Conservation (phyloP, 2,329 filamentous ascomycete species). For the Diaporthe sp. region DNA sequence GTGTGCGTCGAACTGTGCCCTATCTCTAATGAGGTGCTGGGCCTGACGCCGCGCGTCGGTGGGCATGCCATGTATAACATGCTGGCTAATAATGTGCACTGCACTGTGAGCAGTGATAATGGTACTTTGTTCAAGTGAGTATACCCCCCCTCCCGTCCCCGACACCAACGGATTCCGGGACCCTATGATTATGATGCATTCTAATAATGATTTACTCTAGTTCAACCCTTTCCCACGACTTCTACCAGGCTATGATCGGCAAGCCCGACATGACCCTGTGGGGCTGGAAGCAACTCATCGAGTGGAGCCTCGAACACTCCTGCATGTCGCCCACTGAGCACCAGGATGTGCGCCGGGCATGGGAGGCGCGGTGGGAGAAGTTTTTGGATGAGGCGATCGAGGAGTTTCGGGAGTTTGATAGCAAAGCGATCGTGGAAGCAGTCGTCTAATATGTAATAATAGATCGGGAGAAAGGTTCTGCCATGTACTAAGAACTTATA, state of each 20-base stretch:
- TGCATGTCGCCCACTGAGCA: slow-evolving; percentile 62
- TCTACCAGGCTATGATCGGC: slow-evolving; percentile 81
- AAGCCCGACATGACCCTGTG: slow-evolving; percentile 74
- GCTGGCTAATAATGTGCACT: slow-evolving; percentile 79
- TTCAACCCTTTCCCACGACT: slow-evolving; percentile 80
- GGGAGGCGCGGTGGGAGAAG: slow-evolving; percentile 67
- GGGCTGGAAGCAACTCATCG: slow-evolving; percentile 77
- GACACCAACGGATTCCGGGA: neutral
- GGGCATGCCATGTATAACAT: slow-evolving; percentile 77
- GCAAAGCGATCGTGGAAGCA: neutral
- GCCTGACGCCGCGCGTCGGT: slow-evolving; percentile 73
- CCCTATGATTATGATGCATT: neutral
- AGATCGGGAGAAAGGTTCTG: neutral
- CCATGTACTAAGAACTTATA: neutral
- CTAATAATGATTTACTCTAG: slow-evolving; percentile 51
- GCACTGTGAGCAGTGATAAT: slow-evolving; percentile 81
- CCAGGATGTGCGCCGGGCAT: slow-evolving; percentile 54
- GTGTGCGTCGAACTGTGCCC: slow-evolving; percentile 83
- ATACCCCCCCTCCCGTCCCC: neutral
- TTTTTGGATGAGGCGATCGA: slow-evolving; percentile 68
- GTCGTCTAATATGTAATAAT: neutral
- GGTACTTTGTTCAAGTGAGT: slow-evolving; percentile 77
- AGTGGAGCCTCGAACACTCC: slow-evolving; percentile 74
- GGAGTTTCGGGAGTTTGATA: slow-evolving; percentile 48
- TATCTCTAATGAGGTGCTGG: slow-evolving; percentile 82